Evolutionary conservation across 768 basidiomycete species (phyloP), one percentile per base, ranked within the genome.

Genomic region (Symmetrospora coprosmae): DNA sequence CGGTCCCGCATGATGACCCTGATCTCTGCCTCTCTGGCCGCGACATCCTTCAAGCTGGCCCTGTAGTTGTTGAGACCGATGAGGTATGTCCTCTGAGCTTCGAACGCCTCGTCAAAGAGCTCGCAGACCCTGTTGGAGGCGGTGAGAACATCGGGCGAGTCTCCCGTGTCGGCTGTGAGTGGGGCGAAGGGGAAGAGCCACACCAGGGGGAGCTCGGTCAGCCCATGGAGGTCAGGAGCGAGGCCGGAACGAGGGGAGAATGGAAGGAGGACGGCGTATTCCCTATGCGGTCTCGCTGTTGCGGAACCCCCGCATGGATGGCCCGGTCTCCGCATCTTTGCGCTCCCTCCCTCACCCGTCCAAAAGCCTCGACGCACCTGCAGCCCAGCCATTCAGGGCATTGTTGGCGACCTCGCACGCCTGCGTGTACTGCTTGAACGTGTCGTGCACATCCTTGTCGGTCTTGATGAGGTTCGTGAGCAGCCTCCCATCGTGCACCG

Each of bases 1-100:
- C 68, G 63, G 48, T 70, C 69, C 25, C 69, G 50, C 3, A 66
- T 43, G 60, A 70, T 68, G 23, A 65, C 63, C n/a, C 55, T 46
- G 33, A 70, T 48, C 4, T 65, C 64, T 31, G 43, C 37, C 41
- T 70, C 69, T 53, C 68, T 63, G 1, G 62, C 65, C 30, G 63
- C 61, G 33, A 70, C 65, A 37, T 68, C 67, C 35, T 67, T 66
- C 52, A 70, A 56, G n/a, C 61, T 43, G 11, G 47, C 38, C 30
- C 69, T 66, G 60, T 70, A 70, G 31, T 47, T 13, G 7, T 52
- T 19, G 37, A 70, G 61, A 21, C 64, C 61, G 43, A 60, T 56
- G 39, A 65, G 53, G 65, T 68, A 68, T 31, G 60, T 40, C 4
- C 64, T 62, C 41, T 68, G 67, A 14, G 66, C 48, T 37, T 66